Evolutionary conservation across 2,329 filamentous ascomycete genomes (phyloP), one percentile per base, ranked within the genome.

Genomic region (Phialophora expanda): DNA sequence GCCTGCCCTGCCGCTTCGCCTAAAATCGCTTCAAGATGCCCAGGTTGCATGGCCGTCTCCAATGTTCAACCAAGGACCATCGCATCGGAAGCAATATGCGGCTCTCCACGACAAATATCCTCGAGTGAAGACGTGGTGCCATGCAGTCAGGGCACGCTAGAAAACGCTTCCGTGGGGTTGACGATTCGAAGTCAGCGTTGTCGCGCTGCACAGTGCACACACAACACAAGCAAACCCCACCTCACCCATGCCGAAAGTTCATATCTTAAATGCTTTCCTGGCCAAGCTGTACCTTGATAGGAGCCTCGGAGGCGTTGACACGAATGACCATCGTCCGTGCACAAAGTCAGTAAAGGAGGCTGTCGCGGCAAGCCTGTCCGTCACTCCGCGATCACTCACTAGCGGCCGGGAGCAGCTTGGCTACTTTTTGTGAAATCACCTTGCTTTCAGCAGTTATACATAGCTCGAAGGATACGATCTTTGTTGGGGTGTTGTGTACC

Each of bases 401-500:
- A 34, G 32, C 8, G 9, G 1, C 9, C 11, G 32, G 32, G 32
- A 3, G 32, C 17, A n/a, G 38, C 17, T n/a, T n/a, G 6, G 17
- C 38, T n/a, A 4, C 8, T 3, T 44, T 44, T 2, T 2, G 38
- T 44, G n/a, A n/a, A 44, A 4, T 44, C 1, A n/a, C 5, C 38
- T n/a, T 8, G 38, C 38, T 44, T 17, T n/a, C 38, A 20, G 14
- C 7, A 11, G 38, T n/a, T n/a, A n/a, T n/a, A 44, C 17, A n/a
- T 6, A 44, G 38, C 38, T n/a, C 14, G 17, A 44, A 44, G 4
- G 38, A 44, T 44, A n/a, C 17, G 38, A 8, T 51, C 6, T 14
- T 51, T 7, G n/a, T 51, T 7, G 48, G 48, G 12, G 48, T 11
- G 55, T 69, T 3, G 24, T 24, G 24, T 24, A 24, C 24, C 56